These are phyloP conservation scores for Phytophthora pinifolia DNA, from an alignment of 352 stramenopile species.

Conservation along the genomic window DNA sequence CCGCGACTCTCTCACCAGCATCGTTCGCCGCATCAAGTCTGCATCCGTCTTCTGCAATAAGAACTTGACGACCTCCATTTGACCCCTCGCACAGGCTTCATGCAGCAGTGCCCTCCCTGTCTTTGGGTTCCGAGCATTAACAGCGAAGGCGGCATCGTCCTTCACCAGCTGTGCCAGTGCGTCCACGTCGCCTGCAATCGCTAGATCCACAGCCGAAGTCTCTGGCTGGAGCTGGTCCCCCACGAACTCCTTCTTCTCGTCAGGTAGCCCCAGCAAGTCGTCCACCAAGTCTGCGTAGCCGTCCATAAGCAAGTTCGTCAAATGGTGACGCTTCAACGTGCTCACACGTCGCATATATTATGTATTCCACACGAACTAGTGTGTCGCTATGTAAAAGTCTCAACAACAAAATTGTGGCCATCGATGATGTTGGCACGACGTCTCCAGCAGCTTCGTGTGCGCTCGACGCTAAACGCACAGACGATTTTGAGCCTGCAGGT, in stretches of 20 bases:
- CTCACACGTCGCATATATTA: slow-evolving; percentile 35
- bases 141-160: slow-evolving; percentile 13
- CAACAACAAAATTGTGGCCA: slow-evolving; percentile 12
- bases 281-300: slow-evolving; percentile 45
- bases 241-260: background rate
- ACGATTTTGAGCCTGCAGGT: background rate
- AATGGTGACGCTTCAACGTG: slow-evolving; percentile 11
- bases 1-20: slow-evolving; percentile 41
- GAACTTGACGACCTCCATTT: slow-evolving; percentile 55
- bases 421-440: slow-evolving; percentile 20
- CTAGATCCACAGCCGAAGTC: slow-evolving; percentile 29
- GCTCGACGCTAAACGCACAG: slow-evolving; percentile 3
- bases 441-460: slow-evolving; percentile 14
- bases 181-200: slow-evolving; percentile 31
- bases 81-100: slow-evolving; percentile 53
- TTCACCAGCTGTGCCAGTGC: slow-evolving; percentile 27
- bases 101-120: slow-evolving; percentile 62
- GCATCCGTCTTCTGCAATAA: slow-evolving; percentile 45
- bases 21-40: slow-evolving; percentile 60
- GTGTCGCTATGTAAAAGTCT: too few relatives aligned
- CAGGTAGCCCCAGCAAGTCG: slow-evolving; percentile 37
- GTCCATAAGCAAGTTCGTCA: slow-evolving; percentile 13
- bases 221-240: background rate
- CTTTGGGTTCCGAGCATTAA: slow-evolving; percentile 40
- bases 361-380: slow-evolving; percentile 10